Conservation (phyloP, 176 grass and related monocot species). For the Zea luxurians region DNA sequence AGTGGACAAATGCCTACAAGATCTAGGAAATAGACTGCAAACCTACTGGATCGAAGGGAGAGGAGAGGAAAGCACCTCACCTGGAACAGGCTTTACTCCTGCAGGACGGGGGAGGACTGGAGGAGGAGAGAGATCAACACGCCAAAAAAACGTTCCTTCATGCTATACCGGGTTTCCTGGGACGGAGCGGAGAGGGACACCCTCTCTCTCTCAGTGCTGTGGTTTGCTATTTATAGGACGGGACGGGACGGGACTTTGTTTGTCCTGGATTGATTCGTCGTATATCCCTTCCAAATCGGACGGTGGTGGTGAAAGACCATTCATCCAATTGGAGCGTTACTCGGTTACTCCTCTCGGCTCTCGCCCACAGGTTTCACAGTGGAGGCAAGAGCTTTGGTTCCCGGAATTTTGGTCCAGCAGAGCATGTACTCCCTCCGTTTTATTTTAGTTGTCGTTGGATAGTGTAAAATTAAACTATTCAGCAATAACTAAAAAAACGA, state of each 20-base stretch:
- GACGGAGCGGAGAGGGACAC: background rate
- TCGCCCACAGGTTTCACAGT: background rate
- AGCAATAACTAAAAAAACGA: too few species aligned
- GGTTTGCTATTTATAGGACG: conserved; percentile 30
- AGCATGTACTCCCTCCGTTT: too few species aligned
- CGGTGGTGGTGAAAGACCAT: background rate
- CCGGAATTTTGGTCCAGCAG: too few species aligned
- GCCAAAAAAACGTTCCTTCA: background rate
- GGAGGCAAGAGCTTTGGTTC: background rate
- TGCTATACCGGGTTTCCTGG: conserved; percentile 24
- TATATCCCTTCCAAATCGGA: background rate
- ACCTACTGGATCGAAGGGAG: background rate
- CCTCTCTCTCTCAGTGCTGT: background rate
- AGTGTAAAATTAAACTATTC: too few species aligned
- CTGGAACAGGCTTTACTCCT: background rate
- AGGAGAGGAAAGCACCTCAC: conserved; percentile 17
- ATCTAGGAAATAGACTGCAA: background rate
- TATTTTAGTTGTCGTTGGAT: too few species aligned
- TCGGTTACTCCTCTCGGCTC: too few species aligned
- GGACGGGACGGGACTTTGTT: background rate
- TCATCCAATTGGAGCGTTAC: background rate
- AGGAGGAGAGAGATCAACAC: conserved; percentile 5
- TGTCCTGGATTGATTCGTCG: background rate
- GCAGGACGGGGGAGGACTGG: background rate
- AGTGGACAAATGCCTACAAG: background rate